These are phyloP conservation scores for Paracorniculantispora psalliotae DNA, from an alignment of 2,329 filamentous ascomycete species.

Conservation along the genomic window DNA sequence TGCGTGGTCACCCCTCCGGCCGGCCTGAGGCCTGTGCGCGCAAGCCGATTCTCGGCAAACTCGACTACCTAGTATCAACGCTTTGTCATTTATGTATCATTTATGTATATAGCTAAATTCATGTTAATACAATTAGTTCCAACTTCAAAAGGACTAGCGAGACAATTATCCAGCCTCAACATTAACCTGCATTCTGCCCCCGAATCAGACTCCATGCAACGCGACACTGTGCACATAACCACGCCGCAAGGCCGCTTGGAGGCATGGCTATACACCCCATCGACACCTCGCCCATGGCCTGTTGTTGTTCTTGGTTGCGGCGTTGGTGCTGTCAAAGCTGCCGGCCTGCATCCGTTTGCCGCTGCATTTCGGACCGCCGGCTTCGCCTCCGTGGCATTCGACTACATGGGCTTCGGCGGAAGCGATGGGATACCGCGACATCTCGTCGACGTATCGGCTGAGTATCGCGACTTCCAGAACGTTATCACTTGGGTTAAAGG, in stretches of 20 bases:
- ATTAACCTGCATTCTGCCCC: neutral
- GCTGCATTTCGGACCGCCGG: neutral
- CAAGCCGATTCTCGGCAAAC: neutral
- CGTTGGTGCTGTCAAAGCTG: neutral
- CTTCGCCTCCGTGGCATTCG: neutral
- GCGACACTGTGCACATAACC: neutral
- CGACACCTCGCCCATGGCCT: neutral
- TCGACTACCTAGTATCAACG: neutral
- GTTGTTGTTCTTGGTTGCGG: neutral
- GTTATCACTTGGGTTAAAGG: neutral
- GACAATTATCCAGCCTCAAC: no score
- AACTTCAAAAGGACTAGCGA: no score
- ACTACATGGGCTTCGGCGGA: neutral
- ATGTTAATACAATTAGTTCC: no score
- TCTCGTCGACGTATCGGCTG: neutral
- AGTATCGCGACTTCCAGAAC: neutral
- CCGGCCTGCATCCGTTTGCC: neutral
- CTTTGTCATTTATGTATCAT: no score
- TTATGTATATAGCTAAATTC: no score
- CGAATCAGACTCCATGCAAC: neutral
- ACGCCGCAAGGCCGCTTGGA: neutral
- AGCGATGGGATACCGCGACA: neutral
- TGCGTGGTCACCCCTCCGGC: neutral
- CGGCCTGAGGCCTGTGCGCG: neutral
- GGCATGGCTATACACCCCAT: neutral